Conservation (phyloP, 495 filamentous ascomycete genomes). For the Paragyromitra xinjiangensis region DNA sequence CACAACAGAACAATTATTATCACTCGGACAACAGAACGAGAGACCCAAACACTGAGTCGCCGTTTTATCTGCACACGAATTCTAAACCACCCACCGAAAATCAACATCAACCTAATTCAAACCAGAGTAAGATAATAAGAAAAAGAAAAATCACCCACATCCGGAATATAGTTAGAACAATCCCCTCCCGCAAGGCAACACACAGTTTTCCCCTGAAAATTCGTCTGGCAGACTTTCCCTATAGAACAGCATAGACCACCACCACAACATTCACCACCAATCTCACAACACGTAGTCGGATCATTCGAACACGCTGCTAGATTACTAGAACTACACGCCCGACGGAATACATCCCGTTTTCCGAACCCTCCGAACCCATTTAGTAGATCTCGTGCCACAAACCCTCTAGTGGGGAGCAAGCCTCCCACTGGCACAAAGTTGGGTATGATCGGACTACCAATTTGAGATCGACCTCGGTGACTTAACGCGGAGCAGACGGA, state of each 20-base stretch:
- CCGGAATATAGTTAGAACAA: background rate
- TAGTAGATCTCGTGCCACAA: background rate
- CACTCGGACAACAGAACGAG: constrained; percentile 18
- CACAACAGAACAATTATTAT: constrained; percentile 12
- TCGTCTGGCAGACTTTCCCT: constrained; percentile 10
- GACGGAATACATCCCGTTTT: constrained; percentile 4
- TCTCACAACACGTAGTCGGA: constrained; percentile 5
- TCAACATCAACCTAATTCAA: background rate
- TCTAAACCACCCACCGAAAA: background rate
- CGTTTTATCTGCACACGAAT: constrained; percentile 5
- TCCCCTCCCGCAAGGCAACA: constrained; percentile 7
- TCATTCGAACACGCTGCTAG: constrained; percentile 3
- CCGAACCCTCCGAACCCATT: background rate
- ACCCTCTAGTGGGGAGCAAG: constrained; percentile 2
- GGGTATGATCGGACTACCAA: constrained; percentile 7
- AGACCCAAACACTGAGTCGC: background rate
- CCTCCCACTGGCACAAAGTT: background rate
- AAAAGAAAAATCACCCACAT: background rate
- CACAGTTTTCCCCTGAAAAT: background rate
- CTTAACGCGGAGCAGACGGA: constrained; percentile 10
- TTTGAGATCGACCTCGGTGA: background rate
- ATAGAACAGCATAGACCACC: background rate
- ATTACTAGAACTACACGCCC: background rate
- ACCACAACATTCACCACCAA: constrained; percentile 21
- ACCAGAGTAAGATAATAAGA: background rate